Percentiles rank a stretch among this genome's conserved stretches.
These are phyloP conservation scores for Oehlia diaphana DNA, from an alignment of 192 early-diverging fungal species.

Conservation along the genomic window DNA sequence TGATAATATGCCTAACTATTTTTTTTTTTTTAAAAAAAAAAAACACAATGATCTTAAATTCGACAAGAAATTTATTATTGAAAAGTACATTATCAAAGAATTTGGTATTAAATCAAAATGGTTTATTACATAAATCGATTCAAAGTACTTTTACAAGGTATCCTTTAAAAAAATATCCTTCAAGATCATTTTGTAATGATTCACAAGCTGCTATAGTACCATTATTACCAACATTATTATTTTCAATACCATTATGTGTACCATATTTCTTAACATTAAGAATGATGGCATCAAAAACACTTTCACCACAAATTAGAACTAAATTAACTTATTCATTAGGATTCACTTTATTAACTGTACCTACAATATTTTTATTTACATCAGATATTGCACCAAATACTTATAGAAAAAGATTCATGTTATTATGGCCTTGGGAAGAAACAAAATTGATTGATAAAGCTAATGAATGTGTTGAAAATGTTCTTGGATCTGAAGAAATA, in stretches of 20 bases:
- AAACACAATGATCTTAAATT: background rate
- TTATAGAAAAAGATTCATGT: constrained; percentile 2
- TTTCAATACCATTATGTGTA: constrained; percentile 16
- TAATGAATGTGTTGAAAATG: constrained; percentile 18
- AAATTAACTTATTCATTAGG: background rate
- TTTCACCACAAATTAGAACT: background rate
- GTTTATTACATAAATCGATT: background rate
- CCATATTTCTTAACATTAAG: constrained; percentile 14
- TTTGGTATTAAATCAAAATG: background rate
- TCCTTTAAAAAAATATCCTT: background rate
- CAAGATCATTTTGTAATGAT: background rate
- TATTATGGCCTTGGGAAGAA: constrained; percentile 29
- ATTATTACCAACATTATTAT: constrained; percentile 17
- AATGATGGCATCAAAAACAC: background rate
- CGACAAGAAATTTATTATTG: background rate
- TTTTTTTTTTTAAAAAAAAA: no score
- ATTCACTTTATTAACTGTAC: background rate
- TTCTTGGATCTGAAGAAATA: background rate
- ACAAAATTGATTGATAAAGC: background rate
- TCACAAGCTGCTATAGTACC: background rate
- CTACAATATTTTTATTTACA: background rate
- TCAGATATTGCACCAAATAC: constrained; percentile 21
- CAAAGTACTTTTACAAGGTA: background rate
- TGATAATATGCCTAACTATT: no score
- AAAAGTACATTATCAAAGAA: background rate